These are phyloP conservation scores for Aspergillus hiratsukae DNA, from an alignment of 2,329 filamentous ascomycete genomes.

Conservation along the genomic window DNA sequence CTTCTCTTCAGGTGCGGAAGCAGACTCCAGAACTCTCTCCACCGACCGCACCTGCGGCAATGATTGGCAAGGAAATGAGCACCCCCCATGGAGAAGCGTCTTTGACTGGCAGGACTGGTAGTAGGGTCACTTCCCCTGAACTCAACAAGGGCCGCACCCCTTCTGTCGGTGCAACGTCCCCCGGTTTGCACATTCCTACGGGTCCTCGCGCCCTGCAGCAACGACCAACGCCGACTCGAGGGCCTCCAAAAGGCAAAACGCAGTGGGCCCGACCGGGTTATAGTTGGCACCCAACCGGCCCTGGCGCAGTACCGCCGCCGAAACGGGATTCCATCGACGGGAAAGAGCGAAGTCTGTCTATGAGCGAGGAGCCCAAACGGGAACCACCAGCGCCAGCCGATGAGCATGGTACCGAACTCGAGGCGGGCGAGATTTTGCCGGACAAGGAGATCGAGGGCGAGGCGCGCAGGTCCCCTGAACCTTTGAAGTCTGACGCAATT, in stretches of 20 bases:
- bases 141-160: conserved; percentile 21
- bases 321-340: conserved; percentile 33
- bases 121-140: conserved; percentile 23
- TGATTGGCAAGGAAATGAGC: conserved; percentile 24
- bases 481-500: background rate
- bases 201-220: conserved; percentile 40
- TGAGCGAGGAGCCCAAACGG: conserved; percentile 16
- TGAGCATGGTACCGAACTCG: conserved; percentile 9
- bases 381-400: conserved; percentile 12
- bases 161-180: conserved; percentile 25
- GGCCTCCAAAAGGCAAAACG: conserved; percentile 32
- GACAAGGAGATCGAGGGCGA: conserved; percentile 9
- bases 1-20: conserved; percentile 14
- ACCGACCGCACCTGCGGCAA: conserved; percentile 35
- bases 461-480: background rate
- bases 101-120: conserved; percentile 13
- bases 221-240: conserved; percentile 27
- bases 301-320: conserved; percentile 13
- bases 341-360: conserved; percentile 16
- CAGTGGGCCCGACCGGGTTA: conserved; percentile 39
- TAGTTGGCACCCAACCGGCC: conserved; percentile 18
- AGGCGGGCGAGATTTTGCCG: conserved; percentile 13
- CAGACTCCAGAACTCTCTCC: conserved; percentile 28
- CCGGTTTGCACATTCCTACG: conserved; percentile 35
- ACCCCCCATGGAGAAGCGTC: conserved; percentile 17